Percentiles rank a stretch among this genome's conserved stretches.
phyloP scores from a whole-genome alignment of 1,139 yeast genomes.

The Taphrina wiesneri region DNA sequence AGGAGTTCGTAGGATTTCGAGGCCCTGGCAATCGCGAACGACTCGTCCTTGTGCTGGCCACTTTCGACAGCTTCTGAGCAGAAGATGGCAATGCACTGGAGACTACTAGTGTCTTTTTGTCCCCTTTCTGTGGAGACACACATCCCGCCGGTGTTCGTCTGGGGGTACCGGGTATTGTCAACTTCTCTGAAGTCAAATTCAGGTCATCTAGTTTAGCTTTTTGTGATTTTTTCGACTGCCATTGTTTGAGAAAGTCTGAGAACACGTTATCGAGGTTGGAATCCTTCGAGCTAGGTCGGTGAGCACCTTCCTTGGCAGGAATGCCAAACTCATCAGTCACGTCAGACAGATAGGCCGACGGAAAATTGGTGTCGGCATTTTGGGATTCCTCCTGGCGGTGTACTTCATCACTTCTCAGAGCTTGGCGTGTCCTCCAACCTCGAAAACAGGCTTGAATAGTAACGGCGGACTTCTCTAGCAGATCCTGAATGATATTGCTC shows the following conservation, averaged over 20 bases:
- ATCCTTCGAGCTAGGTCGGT: neutral
- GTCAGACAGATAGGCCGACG: no score
- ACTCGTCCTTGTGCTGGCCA: neutral
- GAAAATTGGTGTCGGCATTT: neutral
- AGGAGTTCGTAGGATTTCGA: neutral
- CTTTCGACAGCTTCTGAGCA: constrained; percentile 13
- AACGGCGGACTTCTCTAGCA: neutral
- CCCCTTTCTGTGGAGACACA: constrained; percentile 12
- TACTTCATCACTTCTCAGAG: neutral
- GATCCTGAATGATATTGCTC: neutral
- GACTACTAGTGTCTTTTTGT: neutral
- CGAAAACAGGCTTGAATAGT: constrained; percentile 24
- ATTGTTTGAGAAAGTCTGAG: constrained; percentile 16
- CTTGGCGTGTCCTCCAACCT: constrained; percentile 24
- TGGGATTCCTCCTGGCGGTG: neutral
- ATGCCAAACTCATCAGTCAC: neutral
- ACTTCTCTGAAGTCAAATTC: neutral
- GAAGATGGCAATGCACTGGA: constrained; percentile 5
- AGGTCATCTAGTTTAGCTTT: constrained; percentile 7
- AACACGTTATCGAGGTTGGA: neutral
- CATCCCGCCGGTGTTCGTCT: constrained; percentile 5
- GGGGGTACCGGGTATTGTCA: neutral
- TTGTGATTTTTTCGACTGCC: constrained; percentile 26
- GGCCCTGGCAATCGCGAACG: constrained; percentile 22
- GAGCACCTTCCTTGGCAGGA: neutral